A percentile compares a stretch with the other conserved stretches of the same genome.
Conservation (phyloP, 1,284 basidiomycete species). For the Cronartium quercuum region DNA sequence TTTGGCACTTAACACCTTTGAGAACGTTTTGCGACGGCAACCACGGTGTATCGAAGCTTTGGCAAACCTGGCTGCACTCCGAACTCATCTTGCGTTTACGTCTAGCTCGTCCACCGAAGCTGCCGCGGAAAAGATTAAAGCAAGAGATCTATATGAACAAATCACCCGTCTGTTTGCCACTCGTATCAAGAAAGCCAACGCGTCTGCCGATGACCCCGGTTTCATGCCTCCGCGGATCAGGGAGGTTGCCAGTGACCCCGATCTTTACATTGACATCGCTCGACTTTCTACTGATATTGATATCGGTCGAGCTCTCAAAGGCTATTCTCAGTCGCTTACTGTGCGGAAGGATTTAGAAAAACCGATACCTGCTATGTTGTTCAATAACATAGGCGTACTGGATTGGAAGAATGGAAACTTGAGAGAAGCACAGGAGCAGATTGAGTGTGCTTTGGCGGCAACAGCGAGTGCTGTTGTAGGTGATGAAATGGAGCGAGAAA, state of each 20-base stretch:
- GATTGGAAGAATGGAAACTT: slow-evolving; percentile 29
- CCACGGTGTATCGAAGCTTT: slow-evolving; percentile 62
- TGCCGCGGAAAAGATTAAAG: slow-evolving; percentile 64
- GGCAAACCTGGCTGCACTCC: slow-evolving; percentile 79
- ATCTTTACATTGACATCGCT: slow-evolving; percentile 79
- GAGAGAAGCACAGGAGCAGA: slow-evolving; percentile 28
- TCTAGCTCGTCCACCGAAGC: slow-evolving; percentile 49
- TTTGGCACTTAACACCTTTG: slow-evolving; percentile 77
- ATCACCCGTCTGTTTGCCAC: slow-evolving; percentile 61
- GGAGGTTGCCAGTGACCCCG: slow-evolving; percentile 65
- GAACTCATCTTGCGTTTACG: slow-evolving; percentile 56
- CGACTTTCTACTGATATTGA: slow-evolving; percentile 76
- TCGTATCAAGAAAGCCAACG: slow-evolving; percentile 1
- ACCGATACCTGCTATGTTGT: slow-evolving; percentile 59
- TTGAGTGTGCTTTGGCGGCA: slow-evolving; percentile 27
- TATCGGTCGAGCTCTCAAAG: slow-evolving; percentile 63
- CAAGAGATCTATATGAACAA: slow-evolving; percentile 73
- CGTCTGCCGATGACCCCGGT: slow-evolving; percentile 41
- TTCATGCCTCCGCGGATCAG: slow-evolving; percentile 54
- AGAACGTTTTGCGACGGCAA: slow-evolving; percentile 59
- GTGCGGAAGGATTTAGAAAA: slow-evolving; percentile 55
- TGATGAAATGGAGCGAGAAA: slow-evolving; percentile 56
- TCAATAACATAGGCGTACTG: slow-evolving; percentile 70
- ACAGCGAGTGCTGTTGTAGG: slow-evolving; percentile 50
- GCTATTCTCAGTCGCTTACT: slow-evolving; percentile 65